Base-by-base conservation (phyloP, 2,329 filamentous ascomycete species). In the Aspergillus alliaceus region DNA sequence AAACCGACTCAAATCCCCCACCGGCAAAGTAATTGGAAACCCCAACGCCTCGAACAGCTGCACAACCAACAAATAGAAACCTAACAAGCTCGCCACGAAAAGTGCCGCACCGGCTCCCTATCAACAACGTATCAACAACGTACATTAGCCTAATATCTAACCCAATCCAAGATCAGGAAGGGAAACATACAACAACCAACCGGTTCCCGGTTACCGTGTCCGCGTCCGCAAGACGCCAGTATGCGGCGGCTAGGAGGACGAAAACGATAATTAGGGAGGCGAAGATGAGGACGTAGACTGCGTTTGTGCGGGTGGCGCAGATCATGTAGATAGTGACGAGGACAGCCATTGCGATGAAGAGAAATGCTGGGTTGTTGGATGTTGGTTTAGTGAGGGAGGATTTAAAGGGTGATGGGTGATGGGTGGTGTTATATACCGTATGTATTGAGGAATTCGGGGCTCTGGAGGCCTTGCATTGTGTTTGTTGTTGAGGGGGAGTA, bases 281-380 rank as follows among this genome's bases (percentile, higher is more conserved):
- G 77, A 91, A 91, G 72, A 92, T 88, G 54, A 85, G 63, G 63
- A 89, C 82, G 73, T 91, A 90, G 70, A 85, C 80, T 9, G 90
- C 56, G 70, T 92, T 92, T 29, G 88, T 91, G 48, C 89, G 85
- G 18, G 91, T 76, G 1, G 89, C 82, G 74, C 86, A 89, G 69
- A 91, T 77, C 50, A 90, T 75, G 77, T 85, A 91, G 64, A 91
- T 69, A 59, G 90, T 72, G 70, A 83, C 86, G 27, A 90, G 75
- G n/a, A 90, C 59, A 3, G 77, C 84, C 87, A 90, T 89, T 60
- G 82, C 82, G 54, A 90, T 70, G 49, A 86, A 79, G 75, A 87
- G 85, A 76, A 88, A 90, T 63, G 71, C 66, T 60, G 53, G 6
- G 6, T 14, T 14, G 40, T 27, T n/a, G 24, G 39, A 15, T 0